Evolutionary conservation across 768 basidiomycete genomes (phyloP).

Genomic region (Trametes cingulata): DNA sequence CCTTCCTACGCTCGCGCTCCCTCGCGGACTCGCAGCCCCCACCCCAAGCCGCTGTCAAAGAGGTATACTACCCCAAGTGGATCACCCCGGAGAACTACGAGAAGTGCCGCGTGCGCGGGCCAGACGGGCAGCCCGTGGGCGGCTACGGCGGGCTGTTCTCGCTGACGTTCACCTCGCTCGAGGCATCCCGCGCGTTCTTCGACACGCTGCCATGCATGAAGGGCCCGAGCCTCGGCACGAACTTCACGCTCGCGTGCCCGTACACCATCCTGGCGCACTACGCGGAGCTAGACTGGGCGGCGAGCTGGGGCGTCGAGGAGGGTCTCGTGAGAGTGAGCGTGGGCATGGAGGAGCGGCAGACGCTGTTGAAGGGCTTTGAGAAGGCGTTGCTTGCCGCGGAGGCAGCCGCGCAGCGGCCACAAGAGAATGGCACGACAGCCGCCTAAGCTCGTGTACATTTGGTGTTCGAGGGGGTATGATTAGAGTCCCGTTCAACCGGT

Average conservation of each 20-base stretch:
- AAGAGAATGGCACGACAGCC: not conserved
- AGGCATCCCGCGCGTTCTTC: conserved; percentile 78
- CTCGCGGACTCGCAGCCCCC: conserved; percentile 29
- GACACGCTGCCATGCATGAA: conserved; percentile 83
- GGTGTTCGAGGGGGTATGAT: not conserved
- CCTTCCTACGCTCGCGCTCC: conserved; percentile 67
- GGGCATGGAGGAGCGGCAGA: conserved; percentile 77
- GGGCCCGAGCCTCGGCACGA: conserved; percentile 91
- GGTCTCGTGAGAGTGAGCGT: conserved; percentile 86
- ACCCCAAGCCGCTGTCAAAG: conserved; percentile 58
- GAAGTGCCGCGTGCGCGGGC: conserved; percentile 51
- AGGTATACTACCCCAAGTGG: conserved; percentile 91
- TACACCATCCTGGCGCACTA: conserved; percentile 94
- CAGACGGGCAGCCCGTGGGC: conserved; percentile 32
- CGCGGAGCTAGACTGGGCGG: conserved; percentile 89
- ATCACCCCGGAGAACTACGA: conserved; percentile 71
- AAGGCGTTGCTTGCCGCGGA: conserved; percentile 77
- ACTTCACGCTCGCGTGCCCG: conserved; percentile 93
- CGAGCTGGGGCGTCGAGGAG: conserved; percentile 78
- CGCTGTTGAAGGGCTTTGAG: conserved; percentile 58
- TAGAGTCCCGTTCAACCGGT: conserved; percentile 13
- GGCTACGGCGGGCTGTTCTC: conserved; percentile 90
- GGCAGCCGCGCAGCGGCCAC: conserved; percentile 12
- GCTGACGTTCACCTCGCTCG: conserved; percentile 71
- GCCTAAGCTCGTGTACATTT: not conserved